Conservation (phyloP, 441 rosid genomes). For the Populus hybrid region DNA sequence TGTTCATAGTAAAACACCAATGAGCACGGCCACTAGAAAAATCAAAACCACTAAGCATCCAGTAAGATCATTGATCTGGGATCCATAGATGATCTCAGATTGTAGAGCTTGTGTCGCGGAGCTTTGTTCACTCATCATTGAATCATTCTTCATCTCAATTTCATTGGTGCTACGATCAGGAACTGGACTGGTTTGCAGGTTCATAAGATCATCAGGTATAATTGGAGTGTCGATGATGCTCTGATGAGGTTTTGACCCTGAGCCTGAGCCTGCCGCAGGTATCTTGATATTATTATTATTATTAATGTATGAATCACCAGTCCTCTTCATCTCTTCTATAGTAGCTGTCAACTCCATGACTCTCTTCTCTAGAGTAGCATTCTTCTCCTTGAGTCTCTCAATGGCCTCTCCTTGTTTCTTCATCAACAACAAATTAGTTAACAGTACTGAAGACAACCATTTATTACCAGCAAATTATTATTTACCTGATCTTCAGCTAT, state of each 20-base stretch:
- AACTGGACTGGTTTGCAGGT: not conserved
- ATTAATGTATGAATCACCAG: not conserved
- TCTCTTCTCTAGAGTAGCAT: not conserved
- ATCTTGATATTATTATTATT: not conserved
- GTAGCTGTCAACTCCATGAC: not conserved
- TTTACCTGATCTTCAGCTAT: too few species aligned
- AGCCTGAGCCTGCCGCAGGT: not conserved
- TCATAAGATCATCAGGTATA: not conserved
- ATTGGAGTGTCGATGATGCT: not conserved
- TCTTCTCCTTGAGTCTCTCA: not conserved
- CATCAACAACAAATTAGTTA: not conserved
- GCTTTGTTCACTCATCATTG: not conserved
- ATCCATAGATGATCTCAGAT: not conserved
- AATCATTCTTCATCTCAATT: not conserved
- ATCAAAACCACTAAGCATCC: not conserved
- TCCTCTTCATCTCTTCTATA: not conserved
- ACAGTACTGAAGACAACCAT: not conserved
- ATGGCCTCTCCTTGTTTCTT: not conserved
- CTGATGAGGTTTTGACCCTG: not conserved
- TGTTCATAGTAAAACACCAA: constrained; percentile 5
- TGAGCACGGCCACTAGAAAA: not conserved
- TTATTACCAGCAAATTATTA: not conserved
- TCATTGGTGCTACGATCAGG: not conserved
- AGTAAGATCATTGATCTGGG: not conserved
- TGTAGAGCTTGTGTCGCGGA: not conserved